phyloP scores from a whole-genome alignment of 805 yeast species.

The Candida fluviatilis region DNA sequence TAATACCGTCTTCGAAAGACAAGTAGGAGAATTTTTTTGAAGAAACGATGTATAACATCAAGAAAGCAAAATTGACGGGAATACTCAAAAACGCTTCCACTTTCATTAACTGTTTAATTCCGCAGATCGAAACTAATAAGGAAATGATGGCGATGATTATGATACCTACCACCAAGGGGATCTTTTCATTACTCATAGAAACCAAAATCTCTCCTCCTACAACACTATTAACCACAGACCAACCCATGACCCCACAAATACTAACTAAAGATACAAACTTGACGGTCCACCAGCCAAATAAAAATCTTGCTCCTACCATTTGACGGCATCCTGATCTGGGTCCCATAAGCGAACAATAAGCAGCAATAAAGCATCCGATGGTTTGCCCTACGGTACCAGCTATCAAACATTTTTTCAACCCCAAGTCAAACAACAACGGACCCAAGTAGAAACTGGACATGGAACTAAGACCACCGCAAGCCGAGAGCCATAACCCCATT shows the following conservation, averaged over 20 bases:
- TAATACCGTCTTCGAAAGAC: conserved; percentile 20
- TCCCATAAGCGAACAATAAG: conserved; percentile 82
- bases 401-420: conserved; percentile 58
- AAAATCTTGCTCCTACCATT: conserved; percentile 75
- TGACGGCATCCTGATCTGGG: conserved; percentile 88
- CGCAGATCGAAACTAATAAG: conserved; percentile 67
- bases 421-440: conserved; percentile 64
- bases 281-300: conserved; percentile 85
- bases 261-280: conserved; percentile 69
- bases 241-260: conserved; percentile 78
- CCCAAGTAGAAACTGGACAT: conserved; percentile 82
- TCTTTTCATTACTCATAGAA: conserved; percentile 57
- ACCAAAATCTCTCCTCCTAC: conserved; percentile 82
- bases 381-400: conserved; percentile 61
- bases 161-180: conserved; percentile 74
- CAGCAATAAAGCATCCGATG: conserved; percentile 74
- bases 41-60: conserved; percentile 61
- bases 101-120: conserved; percentile 64
- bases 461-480: conserved; percentile 84
- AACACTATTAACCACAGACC: conserved; percentile 90
- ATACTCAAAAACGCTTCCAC: conserved; percentile 66
- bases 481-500: conserved; percentile 77
- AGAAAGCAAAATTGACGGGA: conserved; percentile 65
- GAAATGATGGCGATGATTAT: conserved; percentile 63
- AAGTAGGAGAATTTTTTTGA: conserved; percentile 43